A percentile compares a stretch with the other conserved stretches of the same genome.
These are phyloP conservation scores for Persicaria maculosa DNA, from an alignment of 148 eudicot genomes.

Conservation along the genomic window DNA sequence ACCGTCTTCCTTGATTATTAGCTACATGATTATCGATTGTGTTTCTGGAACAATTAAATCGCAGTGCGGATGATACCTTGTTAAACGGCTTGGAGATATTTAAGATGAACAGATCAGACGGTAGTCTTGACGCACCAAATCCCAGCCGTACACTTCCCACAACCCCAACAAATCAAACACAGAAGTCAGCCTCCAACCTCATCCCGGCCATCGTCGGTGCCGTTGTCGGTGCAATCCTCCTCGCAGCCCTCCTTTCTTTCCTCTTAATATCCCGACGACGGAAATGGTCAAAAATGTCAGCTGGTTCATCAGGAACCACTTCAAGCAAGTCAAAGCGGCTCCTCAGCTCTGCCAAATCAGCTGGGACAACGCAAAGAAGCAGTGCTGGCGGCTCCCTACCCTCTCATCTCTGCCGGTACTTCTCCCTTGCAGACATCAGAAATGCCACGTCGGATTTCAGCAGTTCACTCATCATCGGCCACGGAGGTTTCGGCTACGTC, in stretches of 20 bases:
- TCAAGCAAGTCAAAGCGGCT: background rate
- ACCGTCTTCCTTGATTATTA: no score
- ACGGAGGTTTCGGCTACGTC: slow-evolving; percentile 26
- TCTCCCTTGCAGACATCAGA: slow-evolving; percentile 17
- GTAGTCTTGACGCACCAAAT: background rate
- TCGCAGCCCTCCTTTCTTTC: slow-evolving; percentile 3
- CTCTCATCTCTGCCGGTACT: background rate
- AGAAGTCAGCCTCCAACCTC: background rate
- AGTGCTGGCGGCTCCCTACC: background rate
- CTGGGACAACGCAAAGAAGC: background rate
- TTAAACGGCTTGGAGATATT: slow-evolving; percentile 5
- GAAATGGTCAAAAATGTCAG: background rate
- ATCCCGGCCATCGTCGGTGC: background rate
- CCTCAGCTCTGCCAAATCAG: background rate
- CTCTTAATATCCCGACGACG: background rate
- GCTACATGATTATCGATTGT: no score
- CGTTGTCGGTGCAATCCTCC: slow-evolving; percentile 31
- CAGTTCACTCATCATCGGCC: slow-evolving; percentile 12
- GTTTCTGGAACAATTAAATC: background rate
- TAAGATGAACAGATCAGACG: background rate
- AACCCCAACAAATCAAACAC: background rate
- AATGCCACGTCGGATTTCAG: slow-evolving; percentile 23
- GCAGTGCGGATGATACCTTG: background rate
- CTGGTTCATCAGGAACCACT: background rate
- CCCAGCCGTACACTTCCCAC: background rate